Conservation (phyloP, 208 protist genomes). For the Trypanosoma congolense region DNA sequence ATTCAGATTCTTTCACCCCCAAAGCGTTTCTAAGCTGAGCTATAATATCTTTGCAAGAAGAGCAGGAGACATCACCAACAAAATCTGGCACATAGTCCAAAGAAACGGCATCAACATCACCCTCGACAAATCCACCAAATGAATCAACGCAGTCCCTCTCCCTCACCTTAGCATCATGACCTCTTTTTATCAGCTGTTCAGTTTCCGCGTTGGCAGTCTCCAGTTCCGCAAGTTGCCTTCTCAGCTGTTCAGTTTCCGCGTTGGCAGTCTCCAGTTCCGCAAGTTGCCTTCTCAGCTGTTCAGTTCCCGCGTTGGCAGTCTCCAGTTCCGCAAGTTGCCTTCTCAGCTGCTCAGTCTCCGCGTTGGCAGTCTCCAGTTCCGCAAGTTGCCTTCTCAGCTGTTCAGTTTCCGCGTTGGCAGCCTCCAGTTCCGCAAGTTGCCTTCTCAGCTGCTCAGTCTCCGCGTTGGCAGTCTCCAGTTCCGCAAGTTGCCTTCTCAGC, state of each 20-base stretch:
- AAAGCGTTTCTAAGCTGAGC: background rate
- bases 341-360: background rate
- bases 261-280: background rate
- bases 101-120: background rate
- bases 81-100: no score
- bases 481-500: background rate
- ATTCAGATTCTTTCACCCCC: conserved; percentile 37
- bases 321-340: background rate
- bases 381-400: background rate
- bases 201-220: conserved; percentile 1
- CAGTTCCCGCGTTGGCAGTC: background rate
- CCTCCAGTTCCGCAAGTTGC: no score
- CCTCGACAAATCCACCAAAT: no score
- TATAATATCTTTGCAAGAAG: conserved; percentile 1
- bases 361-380: background rate
- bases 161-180: background rate
- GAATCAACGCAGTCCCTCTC: background rate
- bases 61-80: no score
- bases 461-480: background rate
- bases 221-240: background rate
- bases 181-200: conserved; percentile 7
- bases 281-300: background rate
- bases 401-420: background rate
- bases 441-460: conserved; percentile 17
- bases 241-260: conserved; percentile 1